These are phyloP conservation scores for Plasmodium fragile DNA, from an alignment of 169 alveolate genomes.

Conservation along the genomic window DNA sequence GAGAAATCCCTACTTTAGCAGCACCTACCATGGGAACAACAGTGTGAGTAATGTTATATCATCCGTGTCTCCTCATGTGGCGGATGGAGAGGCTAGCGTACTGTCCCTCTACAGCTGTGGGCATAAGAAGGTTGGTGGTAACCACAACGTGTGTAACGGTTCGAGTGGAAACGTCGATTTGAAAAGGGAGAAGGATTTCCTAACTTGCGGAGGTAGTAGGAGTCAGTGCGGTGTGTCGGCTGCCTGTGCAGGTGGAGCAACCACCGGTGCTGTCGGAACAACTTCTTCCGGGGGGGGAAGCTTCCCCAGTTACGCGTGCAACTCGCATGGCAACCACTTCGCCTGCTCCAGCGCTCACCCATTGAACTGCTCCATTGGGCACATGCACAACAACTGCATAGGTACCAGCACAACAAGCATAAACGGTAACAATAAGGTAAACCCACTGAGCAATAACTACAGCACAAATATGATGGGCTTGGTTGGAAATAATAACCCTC, in stretches of 20 bases:
- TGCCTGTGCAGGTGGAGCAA: constrained; percentile 1
- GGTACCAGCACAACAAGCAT: neutral
- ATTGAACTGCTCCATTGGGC: neutral
- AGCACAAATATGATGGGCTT: neutral
- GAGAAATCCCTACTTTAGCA: constrained; percentile 30
- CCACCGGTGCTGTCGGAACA: neutral
- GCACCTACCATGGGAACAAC: constrained; percentile 14
- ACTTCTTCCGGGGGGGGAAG: neutral
- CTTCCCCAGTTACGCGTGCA: neutral
- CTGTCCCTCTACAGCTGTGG: neutral
- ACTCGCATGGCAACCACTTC: neutral
- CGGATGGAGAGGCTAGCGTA: constrained; percentile 24
- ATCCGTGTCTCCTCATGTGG: neutral
- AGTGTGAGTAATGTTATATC: neutral
- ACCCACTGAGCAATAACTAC: neutral
- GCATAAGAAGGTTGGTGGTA: neutral
- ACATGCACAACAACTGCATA: neutral
- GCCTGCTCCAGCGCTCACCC: neutral
- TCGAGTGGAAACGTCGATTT: constrained; percentile 6
- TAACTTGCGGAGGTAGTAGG: neutral
- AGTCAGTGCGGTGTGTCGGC: neutral
- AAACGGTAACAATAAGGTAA: neutral
- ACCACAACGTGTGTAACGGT: neutral
- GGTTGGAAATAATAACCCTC: neutral
- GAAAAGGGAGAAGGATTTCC: constrained; percentile 25